Evolutionary conservation across 441 rosid species (phyloP).

Genomic region (Adansonia madagascariensis): DNA sequence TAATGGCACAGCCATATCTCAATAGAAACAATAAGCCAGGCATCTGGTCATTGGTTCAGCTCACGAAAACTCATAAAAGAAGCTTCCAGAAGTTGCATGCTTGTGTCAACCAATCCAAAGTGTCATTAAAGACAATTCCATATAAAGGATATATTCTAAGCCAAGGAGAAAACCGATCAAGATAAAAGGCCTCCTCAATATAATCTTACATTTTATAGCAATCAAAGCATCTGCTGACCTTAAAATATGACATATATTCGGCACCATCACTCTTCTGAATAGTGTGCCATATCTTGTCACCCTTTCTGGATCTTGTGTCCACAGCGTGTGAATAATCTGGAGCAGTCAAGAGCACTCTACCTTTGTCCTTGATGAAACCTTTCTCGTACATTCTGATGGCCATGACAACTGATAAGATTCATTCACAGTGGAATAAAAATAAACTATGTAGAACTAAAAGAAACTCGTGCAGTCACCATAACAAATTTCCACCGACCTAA

Average conservation of each 20-base stretch:
- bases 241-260: constrained; percentile 87
- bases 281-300: constrained; percentile 57
- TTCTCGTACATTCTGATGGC: constrained; percentile 44
- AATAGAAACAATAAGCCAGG: neutral
- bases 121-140: neutral
- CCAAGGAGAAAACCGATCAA: constrained; percentile 13
- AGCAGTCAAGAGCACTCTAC: constrained; percentile 41
- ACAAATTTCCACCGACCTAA: constrained; percentile 1
- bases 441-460: constrained; percentile 15
- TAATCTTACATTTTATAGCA: constrained; percentile 10
- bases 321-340: constrained; percentile 40
- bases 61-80: neutral
- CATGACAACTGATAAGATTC: constrained; percentile 26
- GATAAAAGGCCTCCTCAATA: neutral
- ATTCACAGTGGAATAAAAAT: constrained; percentile 28
- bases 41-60: neutral
- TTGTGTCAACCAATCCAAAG: neutral
- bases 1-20: constrained; percentile 1
- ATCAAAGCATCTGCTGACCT: constrained; percentile 53
- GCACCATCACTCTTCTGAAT: constrained; percentile 69
- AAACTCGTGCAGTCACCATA: constrained; percentile 16
- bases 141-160: constrained; percentile 14
- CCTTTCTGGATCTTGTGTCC: constrained; percentile 45
- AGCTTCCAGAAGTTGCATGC: neutral
- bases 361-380: constrained; percentile 31